Base-by-base conservation (phyloP, 805 yeast species). In the Yamadazyma olivae region DNA sequence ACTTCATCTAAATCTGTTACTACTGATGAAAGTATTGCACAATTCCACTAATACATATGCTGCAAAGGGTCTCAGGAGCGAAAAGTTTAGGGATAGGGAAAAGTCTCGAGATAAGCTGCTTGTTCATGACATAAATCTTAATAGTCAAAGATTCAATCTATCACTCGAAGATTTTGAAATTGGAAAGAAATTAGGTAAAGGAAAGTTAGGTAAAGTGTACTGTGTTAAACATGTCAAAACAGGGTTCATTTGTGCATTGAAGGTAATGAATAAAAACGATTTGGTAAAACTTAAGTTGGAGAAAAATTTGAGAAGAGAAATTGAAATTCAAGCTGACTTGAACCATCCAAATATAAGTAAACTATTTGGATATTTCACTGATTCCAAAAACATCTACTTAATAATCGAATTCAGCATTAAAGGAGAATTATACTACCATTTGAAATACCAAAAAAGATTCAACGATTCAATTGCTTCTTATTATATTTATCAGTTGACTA, bases 151-250 rank as follows among this genome's bases (percentile, higher is more conserved):
- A n/a, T n/a, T n/a, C n/a, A 27, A 17, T 14, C 20, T 27, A 7
- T 15, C 20, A 6, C 57, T 80, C 16, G 60, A 67, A 19, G 93
- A 86, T 53, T 91, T 91, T 60, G 96, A 89, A 48, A 73, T 91
- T 28, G 98, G 97, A 13, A 75, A 81, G 36, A 80, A 83, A 39
- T 70, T 91, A 32, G 99, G 98, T 0, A 88, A 86, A 54, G 99
- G 99, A 5, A 88, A 89, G 57, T 81, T 90, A 51, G 99, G 99
- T 6, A 80, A 78, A 50, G 98, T 93, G 1, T 90, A 88, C 59
- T 85, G 96, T 54, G 97, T 83, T 6, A 72, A 74, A 38, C 96
- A 89, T 55, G 80, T 75, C 45, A 51, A 62, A 23, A 74, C 87
- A 0, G 95, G 95, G 1, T 85, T 77, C 53, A 70, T 91, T 1